Evolutionary conservation across 805 yeast genomes (phyloP), one percentile per base, ranked within the genome.

Genomic region (Yarrowia sp.): DNA sequence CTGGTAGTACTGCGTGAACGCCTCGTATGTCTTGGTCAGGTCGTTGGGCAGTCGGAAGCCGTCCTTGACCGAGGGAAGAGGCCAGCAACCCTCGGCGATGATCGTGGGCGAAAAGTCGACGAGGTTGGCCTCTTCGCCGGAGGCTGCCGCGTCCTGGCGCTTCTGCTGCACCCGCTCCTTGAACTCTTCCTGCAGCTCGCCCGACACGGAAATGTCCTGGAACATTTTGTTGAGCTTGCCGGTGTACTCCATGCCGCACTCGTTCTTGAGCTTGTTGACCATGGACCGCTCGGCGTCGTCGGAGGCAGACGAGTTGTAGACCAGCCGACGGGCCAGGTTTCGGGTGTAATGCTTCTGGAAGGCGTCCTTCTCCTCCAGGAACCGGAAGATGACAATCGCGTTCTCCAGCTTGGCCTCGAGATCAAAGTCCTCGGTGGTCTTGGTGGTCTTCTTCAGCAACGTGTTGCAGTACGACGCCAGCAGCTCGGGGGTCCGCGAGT

Each of bases 171-270:
- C 79, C 52, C 79, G 80, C 60, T 85, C 87, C 71, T 80, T 80
- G 74, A 88, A 87, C 61, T 80, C 77, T n/a, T 75, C 71, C 73
- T 87, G 90, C 75, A 95, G 82, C 68, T 91, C 94, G 70, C 86
- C 86, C 0, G 97, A 91, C 3, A 94, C 85, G 73, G 89, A 85
- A 82, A 95, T 91, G 79, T 95, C 99, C 76, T 89, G 90, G 77
- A 95, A 93, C 99, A 95, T 95, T 73, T 92, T 91, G 24, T 97
- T 90, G 77, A 95, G 90, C 77, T 93, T 94, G 67, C 91, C 88
- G 0, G 98, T 93, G 77, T 94, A 95, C 75, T 95, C 98, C 76
- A 88, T 83, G 19, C 96, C 92, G 78, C 95, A 94, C 69, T 90
- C 96, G 68, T 90, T 89, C 76, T 92, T 96, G 71, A 95, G 83